Conservation (phyloP, 441 rosid species). For the Cnidoscolus chayamansa region DNA sequence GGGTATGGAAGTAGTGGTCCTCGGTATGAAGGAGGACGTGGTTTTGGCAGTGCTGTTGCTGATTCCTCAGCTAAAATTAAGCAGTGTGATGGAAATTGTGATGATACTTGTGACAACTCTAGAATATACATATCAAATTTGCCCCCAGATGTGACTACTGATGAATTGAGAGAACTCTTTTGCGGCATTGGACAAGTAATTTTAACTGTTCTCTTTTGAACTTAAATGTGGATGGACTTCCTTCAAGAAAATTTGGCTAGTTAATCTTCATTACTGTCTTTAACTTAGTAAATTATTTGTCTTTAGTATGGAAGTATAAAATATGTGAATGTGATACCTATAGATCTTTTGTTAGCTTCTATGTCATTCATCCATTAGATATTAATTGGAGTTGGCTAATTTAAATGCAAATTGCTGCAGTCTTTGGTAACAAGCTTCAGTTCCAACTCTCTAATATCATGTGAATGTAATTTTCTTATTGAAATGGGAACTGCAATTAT, state of each 20-base stretch:
- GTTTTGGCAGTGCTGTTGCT: conserved; percentile 41
- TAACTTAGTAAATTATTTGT: background rate
- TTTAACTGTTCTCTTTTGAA: conserved; percentile 30
- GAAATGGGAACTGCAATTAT: background rate
- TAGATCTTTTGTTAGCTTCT: background rate
- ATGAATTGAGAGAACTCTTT: too few relatives aligned
- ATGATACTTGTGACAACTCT: too few relatives aligned
- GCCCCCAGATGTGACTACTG: too few relatives aligned
- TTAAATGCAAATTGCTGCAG: too few relatives aligned
- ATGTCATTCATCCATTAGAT: background rate
- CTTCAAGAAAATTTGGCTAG: background rate
- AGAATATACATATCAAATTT: too few relatives aligned
- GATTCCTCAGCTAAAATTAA: conserved; percentile 40
- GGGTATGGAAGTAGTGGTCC: conserved; percentile 54
- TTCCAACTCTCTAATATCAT: background rate
- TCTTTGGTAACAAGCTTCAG: background rate
- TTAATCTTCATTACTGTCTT: background rate
- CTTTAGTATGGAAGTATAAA: background rate
- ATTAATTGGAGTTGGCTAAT: background rate
- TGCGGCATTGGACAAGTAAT: too few relatives aligned
- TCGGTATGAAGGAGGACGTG: conserved; percentile 53
- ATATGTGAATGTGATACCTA: background rate
- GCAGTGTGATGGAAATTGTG: too few relatives aligned
- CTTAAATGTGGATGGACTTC: background rate
- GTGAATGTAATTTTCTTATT: background rate